phyloP scores from a whole-genome alignment of 2,329 filamentous ascomycete species.

The Claviceps citrina region DNA sequence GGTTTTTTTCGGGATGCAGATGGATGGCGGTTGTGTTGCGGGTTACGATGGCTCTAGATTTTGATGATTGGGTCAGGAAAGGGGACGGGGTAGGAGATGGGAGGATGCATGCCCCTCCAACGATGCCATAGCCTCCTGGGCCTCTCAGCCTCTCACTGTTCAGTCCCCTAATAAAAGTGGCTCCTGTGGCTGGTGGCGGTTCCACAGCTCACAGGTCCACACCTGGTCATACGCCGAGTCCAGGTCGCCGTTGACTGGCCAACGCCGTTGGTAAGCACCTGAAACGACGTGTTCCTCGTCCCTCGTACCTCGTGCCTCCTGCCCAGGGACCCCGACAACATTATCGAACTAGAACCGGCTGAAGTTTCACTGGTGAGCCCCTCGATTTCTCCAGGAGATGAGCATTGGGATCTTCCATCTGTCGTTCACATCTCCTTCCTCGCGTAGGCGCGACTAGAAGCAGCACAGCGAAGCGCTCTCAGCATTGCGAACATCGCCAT shows the following conservation, averaged over 20 bases:
- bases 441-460: not conserved
- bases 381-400: not conserved
- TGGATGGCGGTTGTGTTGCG: constrained; percentile 15
- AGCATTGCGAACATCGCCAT: constrained; percentile 27
- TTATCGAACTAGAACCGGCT: not conserved
- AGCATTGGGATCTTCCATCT: not conserved
- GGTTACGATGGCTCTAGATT: constrained; percentile 18
- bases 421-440: not conserved
- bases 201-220: constrained; percentile 1
- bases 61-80: constrained; percentile 16
- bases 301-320: not conserved
- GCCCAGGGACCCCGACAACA: constrained; percentile 10
- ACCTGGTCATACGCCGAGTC: not conserved
- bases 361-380: not conserved
- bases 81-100: constrained; percentile 16
- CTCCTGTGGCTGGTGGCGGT: constrained; percentile 17
- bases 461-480: not conserved
- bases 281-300: constrained; percentile 5
- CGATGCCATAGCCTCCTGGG: constrained; percentile 8
- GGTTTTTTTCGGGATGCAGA: constrained; percentile 7
- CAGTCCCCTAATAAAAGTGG: too few species aligned
- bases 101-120: constrained; percentile 22
- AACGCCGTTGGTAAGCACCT: constrained; percentile 7
- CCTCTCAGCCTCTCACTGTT: too few species aligned
- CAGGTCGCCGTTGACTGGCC: constrained; percentile 15